These are phyloP conservation scores for Rhodamnia rubescens DNA, from an alignment of 345 rosid species.

Conservation along the genomic window DNA sequence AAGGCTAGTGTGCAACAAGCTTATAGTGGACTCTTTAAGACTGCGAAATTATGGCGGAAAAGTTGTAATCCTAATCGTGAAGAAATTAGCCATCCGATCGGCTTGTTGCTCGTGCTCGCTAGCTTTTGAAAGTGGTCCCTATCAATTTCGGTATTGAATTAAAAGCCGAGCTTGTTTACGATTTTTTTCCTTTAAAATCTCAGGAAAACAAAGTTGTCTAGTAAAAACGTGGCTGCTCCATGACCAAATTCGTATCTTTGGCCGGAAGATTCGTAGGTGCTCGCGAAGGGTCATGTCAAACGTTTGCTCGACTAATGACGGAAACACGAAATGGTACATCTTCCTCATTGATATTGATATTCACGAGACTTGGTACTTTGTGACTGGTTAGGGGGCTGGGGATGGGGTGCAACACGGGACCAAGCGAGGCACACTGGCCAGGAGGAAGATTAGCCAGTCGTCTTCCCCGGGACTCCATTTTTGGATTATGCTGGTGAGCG, in stretches of 20 bases:
- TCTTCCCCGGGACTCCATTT: background rate
- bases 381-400: background rate
- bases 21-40: background rate
- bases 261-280: background rate
- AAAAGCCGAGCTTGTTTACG: too few relatives aligned
- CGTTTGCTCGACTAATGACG: background rate
- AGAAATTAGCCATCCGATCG: too few relatives aligned
- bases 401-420: background rate
- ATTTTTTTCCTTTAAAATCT: too few relatives aligned
- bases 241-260: background rate
- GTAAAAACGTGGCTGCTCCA: too few relatives aligned
- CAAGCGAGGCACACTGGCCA: background rate
- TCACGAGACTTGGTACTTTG: background rate
- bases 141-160: too few relatives aligned
- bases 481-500: too few relatives aligned
- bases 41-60: background rate
- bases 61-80: background rate
- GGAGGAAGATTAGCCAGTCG: background rate
- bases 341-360: background rate
- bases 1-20: background rate
- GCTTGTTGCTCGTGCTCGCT: too few relatives aligned
- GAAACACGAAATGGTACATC: background rate
- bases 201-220: too few relatives aligned
- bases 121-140: too few relatives aligned
- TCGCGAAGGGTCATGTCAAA: accelerated